Conservation (phyloP, 208 protist genomes). For the Acanthamoeba sp. region DNA sequence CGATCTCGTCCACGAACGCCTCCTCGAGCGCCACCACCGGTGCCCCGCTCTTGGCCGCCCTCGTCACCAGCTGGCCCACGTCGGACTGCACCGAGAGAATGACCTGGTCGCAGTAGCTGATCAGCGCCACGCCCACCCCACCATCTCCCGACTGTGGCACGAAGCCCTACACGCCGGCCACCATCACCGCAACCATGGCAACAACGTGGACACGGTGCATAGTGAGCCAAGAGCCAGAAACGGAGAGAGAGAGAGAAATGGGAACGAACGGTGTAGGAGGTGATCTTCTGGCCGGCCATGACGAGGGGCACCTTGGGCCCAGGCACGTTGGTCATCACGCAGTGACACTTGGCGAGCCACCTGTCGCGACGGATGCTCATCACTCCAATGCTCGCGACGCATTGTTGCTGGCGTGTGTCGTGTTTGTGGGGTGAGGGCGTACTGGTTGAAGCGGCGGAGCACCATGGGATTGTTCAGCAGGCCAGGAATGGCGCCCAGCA, state of each 20-base stretch:
- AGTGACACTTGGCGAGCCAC: neutral
- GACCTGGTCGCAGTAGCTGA: conserved; percentile 64
- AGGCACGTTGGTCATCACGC: conserved; percentile 59
- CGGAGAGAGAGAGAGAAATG: too few species aligned
- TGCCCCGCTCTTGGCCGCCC: neutral
- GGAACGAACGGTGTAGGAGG: conserved; percentile 8
- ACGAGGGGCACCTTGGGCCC: conserved; percentile 24
- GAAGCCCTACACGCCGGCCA: neutral
- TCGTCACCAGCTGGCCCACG: neutral
- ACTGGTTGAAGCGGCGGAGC: conserved; percentile 27
- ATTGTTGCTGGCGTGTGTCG: neutral
- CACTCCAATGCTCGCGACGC: too few species aligned
- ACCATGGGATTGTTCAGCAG: neutral
- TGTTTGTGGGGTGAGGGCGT: neutral
- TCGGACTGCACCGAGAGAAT: conserved; percentile 27
- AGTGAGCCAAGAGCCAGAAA: too few species aligned
- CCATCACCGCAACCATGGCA: too few species aligned
- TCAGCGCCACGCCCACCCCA: conserved; percentile 27
- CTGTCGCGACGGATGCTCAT: too few species aligned
- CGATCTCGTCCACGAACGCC: neutral
- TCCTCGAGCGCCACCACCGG: neutral
- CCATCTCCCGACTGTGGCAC: conserved; percentile 34
- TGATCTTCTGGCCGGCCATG: conserved; percentile 52
- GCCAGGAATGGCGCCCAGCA: conserved; percentile 1
- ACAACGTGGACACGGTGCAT: too few species aligned